These are phyloP conservation scores for Botryotinia narcissicola DNA, from an alignment of 2,329 filamentous ascomycete species.

Conservation along the genomic window DNA sequence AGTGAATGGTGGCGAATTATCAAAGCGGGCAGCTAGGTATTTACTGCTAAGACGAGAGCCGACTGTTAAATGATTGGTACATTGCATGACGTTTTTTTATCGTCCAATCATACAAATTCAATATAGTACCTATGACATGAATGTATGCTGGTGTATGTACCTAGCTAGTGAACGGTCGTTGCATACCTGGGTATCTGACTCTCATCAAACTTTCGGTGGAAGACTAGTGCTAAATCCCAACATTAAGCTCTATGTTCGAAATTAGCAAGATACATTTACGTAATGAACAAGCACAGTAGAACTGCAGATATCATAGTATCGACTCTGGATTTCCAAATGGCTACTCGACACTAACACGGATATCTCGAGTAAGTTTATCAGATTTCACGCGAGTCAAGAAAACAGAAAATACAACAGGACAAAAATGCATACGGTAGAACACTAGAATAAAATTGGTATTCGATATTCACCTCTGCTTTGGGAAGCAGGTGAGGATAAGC, in stretches of 20 bases:
- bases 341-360: background rate
- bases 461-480: background rate
- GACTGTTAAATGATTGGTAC: background rate
- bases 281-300: background rate
- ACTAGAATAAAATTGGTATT: conserved; percentile 9
- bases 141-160: background rate
- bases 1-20: background rate
- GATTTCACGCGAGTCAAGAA: background rate
- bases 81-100: background rate
- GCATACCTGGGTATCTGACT: background rate
- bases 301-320: background rate
- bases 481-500: background rate
- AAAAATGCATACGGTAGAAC: background rate
- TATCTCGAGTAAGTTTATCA: background rate
- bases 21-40: background rate
- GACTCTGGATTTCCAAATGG: background rate
- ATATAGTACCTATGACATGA: background rate
- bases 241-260: background rate
- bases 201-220: background rate
- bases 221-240: background rate
- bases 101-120: background rate
- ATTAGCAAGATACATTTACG: background rate
- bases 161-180: background rate
- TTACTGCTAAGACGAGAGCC: background rate
- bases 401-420: background rate